phyloP scores from a whole-genome alignment of 176 grass and related monocot species.

The Poa pratensis region DNA sequence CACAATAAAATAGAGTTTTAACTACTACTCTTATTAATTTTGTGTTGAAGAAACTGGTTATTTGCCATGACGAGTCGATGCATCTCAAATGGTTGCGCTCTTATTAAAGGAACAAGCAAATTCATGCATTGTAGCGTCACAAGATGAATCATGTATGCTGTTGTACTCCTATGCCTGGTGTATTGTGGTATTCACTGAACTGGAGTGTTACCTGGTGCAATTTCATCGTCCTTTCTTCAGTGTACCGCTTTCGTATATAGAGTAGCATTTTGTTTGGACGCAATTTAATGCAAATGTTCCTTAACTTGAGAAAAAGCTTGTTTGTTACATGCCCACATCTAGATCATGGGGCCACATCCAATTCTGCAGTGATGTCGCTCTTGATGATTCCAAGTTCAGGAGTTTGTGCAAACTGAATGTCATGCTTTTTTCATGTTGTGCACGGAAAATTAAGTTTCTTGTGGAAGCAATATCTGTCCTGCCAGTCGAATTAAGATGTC shows the following conservation, averaged over 20 bases:
- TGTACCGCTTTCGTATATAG: neutral
- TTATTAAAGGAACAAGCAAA: neutral
- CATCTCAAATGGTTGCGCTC: neutral
- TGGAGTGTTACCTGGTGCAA: neutral
- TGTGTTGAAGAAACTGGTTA: neutral
- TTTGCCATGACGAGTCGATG: neutral
- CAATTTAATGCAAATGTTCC: neutral
- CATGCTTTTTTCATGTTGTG: neutral
- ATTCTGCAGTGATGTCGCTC: neutral
- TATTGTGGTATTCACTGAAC: neutral
- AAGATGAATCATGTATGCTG: neutral
- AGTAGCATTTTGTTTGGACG: neutral
- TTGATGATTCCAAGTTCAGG: neutral
- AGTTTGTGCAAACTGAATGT: neutral
- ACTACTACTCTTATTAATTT: neutral
- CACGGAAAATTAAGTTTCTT: neutral
- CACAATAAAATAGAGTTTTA: neutral
- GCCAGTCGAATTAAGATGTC: neutral
- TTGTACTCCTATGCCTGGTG: neutral
- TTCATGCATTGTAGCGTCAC: neutral
- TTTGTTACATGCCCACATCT: constrained; percentile 30
- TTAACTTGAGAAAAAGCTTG: neutral
- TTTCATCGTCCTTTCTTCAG: neutral
- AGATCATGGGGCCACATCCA: neutral
- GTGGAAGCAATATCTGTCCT: neutral